These are phyloP conservation scores for Fusarium azukiicola DNA, from an alignment of 2,329 filamentous ascomycete species.

Conservation along the genomic window DNA sequence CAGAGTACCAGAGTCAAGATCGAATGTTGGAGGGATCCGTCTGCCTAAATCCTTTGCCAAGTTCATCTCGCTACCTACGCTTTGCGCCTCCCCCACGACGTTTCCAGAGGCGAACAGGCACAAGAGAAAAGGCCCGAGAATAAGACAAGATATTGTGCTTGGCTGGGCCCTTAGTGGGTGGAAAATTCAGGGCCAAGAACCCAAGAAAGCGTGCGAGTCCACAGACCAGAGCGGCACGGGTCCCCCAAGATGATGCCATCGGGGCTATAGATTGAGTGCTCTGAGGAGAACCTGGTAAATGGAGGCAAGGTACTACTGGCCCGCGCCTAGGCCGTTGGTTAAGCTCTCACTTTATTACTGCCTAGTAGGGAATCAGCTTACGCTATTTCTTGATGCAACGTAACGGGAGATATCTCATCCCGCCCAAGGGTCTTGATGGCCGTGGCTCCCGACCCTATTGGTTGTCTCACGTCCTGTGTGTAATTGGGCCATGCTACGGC, in stretches of 20 bases:
- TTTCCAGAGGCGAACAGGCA: not conserved
- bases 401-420: not conserved
- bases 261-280: constrained; percentile 14
- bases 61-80: constrained; percentile 6
- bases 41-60: constrained; percentile 2
- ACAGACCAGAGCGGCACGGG: constrained; percentile 2
- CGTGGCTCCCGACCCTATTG: not conserved
- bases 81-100: not conserved
- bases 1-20: not conserved
- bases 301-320: not conserved
- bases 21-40: not conserved
- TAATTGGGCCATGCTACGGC: not conserved
- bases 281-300: not conserved
- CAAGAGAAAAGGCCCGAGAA: constrained; percentile 7
- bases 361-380: not conserved
- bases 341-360: no score
- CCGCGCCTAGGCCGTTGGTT: not conserved
- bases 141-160: not conserved
- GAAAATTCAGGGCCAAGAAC: not conserved
- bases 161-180: not conserved
- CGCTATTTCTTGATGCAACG: not conserved
- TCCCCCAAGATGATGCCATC: constrained; percentile 14
- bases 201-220: not conserved
- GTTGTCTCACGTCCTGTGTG: not conserved
- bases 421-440: not conserved